Evolutionary conservation across 1,284 basidiomycete genomes (phyloP).

Genomic region (Ceratobasidium sp.): DNA sequence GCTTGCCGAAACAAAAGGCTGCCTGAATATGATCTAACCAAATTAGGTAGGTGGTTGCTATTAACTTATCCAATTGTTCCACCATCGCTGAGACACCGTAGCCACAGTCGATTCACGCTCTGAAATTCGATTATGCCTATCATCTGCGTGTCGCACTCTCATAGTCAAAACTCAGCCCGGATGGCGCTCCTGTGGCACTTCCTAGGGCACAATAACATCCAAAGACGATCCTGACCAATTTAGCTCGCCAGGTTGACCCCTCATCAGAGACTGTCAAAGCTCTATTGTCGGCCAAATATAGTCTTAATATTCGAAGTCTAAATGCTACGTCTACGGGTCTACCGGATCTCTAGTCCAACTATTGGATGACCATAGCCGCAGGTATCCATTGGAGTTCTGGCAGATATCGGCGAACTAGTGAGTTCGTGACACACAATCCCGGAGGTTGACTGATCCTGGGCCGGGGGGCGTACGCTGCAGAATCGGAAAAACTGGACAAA

Average conservation of each 20-base stretch:
- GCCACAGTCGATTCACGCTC: no score
- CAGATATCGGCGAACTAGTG: no score
- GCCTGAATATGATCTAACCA: background rate
- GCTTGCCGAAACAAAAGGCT: slow-evolving; percentile 39
- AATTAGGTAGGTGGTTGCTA: slow-evolving; percentile 8
- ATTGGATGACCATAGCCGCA: background rate
- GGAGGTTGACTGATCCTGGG: no score
- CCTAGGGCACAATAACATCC: slow-evolving; percentile 22
- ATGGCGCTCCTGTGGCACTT: slow-evolving; percentile 8
- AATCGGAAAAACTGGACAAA: slow-evolving; percentile 26
- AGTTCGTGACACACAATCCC: no score
- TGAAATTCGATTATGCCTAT: background rate
- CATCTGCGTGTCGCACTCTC: slow-evolving; percentile 26
- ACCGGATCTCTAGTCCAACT: slow-evolving; percentile 24
- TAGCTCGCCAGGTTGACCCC: slow-evolving; percentile 4
- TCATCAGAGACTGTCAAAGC: slow-evolving; percentile 17
- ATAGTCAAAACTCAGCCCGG: slow-evolving; percentile 3
- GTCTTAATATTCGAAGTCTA: slow-evolving; percentile 15
- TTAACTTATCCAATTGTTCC: slow-evolving; percentile 11
- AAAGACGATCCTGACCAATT: slow-evolving; percentile 4
- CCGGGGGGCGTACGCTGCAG: slow-evolving; percentile 6
- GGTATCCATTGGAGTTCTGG: no score
- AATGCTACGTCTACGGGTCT: slow-evolving; percentile 7
- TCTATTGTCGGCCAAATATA: slow-evolving; percentile 39
- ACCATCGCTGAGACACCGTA: background rate